Conservation (phyloP, 805 yeast genomes). For the Alloascoidea africana region DNA sequence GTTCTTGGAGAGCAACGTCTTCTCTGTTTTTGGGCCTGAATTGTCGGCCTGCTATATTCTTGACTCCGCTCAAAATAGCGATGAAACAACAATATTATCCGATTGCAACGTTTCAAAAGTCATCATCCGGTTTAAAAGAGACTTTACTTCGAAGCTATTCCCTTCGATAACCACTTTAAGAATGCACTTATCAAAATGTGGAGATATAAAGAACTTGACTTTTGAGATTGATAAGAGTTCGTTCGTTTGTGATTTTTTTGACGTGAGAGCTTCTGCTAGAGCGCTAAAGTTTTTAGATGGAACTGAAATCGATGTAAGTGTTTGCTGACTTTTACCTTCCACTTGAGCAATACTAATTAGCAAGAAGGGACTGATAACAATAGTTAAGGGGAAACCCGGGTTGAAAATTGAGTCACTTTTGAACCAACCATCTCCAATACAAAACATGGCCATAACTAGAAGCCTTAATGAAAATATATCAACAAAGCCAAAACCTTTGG, state of each 20-base stretch:
- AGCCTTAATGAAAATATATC: conserved; percentile 4
- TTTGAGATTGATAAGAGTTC: conserved; percentile 7
- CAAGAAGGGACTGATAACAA: too few relatives aligned
- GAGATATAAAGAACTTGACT: conserved; percentile 8
- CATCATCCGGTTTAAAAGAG: neutral
- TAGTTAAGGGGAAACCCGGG: too few relatives aligned
- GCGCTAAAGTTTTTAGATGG: conserved; percentile 12
- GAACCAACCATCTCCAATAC: too few relatives aligned
- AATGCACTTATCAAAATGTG: conserved; percentile 12
- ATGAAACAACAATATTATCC: neutral
- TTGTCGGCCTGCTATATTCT: neutral
- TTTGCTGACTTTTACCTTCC: neutral
- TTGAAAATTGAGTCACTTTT: too few relatives aligned
- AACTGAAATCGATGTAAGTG: conserved; percentile 12
- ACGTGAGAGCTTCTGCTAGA: conserved; percentile 19
- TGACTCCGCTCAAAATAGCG: neutral
- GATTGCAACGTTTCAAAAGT: neutral
- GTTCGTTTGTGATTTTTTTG: conserved; percentile 19
- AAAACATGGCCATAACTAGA: too few relatives aligned
- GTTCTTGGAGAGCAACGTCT: neutral
- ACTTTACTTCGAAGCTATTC: neutral
- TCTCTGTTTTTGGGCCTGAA: neutral
- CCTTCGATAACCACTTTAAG: neutral
- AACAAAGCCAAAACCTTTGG: conserved; percentile 8
- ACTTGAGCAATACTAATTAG: too few relatives aligned